Evolutionary conservation across 2,329 filamentous ascomycete genomes (phyloP).

Genomic region (Phoma sp.): DNA sequence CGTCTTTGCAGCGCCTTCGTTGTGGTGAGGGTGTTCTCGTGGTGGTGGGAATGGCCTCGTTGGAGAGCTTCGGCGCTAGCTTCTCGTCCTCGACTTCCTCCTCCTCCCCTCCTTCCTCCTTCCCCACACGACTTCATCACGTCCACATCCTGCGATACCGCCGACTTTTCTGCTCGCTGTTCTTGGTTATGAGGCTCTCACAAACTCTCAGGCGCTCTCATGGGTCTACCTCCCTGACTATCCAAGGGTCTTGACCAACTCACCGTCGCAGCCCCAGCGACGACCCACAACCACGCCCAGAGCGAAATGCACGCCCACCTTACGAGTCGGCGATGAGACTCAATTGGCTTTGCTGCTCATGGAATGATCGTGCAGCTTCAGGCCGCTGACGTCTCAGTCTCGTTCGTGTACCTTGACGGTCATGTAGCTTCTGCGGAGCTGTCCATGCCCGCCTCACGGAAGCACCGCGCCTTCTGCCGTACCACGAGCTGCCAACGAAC

Average conservation of each 20-base stretch:
- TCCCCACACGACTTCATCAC: background rate
- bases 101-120: background rate
- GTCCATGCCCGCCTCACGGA: background rate
- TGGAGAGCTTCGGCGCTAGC: conserved; percentile 11
- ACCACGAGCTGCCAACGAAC: background rate
- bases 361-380: too few relatives aligned
- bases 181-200: background rate
- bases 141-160: background rate
- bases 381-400: too few relatives aligned
- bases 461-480: background rate
- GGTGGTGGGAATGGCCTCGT: background rate
- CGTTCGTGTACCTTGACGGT: background rate
- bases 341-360: too few relatives aligned
- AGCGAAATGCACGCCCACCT: background rate
- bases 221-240: background rate
- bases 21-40: background rate
- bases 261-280: too few relatives aligned
- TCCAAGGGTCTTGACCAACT: background rate
- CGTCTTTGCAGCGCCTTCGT: too few relatives aligned
- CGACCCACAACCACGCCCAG: background rate
- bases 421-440: background rate
- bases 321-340: too few relatives aligned
- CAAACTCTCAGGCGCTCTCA: background rate
- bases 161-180: too few relatives aligned
- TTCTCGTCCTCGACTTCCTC: conserved; percentile 1